phyloP scores from a whole-genome alignment of 768 basidiomycete species.

The Hemileccinum impolitum region DNA sequence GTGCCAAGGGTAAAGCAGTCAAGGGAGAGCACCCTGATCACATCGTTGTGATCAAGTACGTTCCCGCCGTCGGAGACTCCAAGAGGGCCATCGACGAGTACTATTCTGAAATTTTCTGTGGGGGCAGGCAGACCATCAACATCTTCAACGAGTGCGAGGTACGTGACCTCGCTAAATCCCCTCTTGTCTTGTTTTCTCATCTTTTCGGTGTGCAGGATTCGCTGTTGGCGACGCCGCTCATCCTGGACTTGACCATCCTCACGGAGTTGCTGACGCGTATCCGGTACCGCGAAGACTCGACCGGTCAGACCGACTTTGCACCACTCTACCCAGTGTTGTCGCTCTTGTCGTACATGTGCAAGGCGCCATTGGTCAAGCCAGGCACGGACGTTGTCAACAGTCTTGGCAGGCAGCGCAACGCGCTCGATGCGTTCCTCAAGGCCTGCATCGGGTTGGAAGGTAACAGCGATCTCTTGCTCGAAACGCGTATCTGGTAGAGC shows the following conservation, averaged over 20 bases:
- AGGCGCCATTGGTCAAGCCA: conserved; percentile 95
- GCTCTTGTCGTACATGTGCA: conserved; percentile 94
- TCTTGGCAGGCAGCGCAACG: conserved; percentile 91
- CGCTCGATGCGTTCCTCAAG: conserved; percentile 90
- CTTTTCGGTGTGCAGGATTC: conserved; percentile 60
- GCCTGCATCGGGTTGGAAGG: conserved; percentile 88
- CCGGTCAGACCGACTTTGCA: conserved; percentile 58
- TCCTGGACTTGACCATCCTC: conserved; percentile 89
- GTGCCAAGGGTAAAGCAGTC: conserved; percentile 49
- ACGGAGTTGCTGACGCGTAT: conserved; percentile 93
- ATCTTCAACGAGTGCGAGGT: conserved; percentile 98
- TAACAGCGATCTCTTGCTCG: conserved; percentile 78
- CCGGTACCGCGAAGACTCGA: conserved; percentile 66
- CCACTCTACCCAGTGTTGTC: conserved; percentile 90
- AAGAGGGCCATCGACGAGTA: conserved; percentile 99
- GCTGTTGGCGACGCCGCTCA: conserved; percentile 91
- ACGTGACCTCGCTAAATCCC: conserved; percentile 10
- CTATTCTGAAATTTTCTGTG: conserved; percentile 97
- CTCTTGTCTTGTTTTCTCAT: background rate
- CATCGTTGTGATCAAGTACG: conserved; percentile 95
- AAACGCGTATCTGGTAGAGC: conserved; percentile 80
- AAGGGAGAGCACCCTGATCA: conserved; percentile 99
- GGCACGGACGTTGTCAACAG: conserved; percentile 94
- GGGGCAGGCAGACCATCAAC: conserved; percentile 90
- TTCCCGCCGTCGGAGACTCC: conserved; percentile 94